These are phyloP conservation scores for Sugiyamaella floridensis DNA, from an alignment of 805 yeast species.

Conservation along the genomic window DNA sequence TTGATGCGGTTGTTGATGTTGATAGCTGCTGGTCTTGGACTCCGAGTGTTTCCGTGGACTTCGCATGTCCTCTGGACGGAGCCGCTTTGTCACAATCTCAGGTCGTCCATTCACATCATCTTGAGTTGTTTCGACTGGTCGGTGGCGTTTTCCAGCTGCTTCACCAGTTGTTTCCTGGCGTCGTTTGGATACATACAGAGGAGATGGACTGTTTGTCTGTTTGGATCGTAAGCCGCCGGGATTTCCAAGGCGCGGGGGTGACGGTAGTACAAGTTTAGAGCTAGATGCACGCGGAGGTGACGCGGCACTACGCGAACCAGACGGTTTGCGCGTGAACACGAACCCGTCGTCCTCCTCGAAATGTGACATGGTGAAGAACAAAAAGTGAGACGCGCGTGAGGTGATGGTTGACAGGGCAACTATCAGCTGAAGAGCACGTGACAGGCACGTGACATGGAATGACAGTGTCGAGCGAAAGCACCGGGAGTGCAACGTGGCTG, in stretches of 20 bases:
- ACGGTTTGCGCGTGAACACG: conserved; percentile 25
- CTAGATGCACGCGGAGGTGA: background rate
- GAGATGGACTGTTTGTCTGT: too few species aligned
- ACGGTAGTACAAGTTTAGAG: background rate
- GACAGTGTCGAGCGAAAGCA: too few species aligned
- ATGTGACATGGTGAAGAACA: background rate
- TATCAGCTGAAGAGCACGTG: background rate
- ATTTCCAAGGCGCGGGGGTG: background rate
- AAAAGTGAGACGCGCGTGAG: background rate
- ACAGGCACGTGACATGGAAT: too few species aligned
- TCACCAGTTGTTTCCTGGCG: background rate
- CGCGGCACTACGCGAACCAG: background rate
- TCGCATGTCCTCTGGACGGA: too few species aligned
- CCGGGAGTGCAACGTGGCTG: too few species aligned
- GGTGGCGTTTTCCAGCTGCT: too few species aligned
- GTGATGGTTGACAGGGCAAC: background rate
- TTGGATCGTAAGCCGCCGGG: background rate
- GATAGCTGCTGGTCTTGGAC: too few species aligned
- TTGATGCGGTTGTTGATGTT: too few species aligned
- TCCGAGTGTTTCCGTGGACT: too few species aligned
- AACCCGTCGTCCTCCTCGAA: conserved; percentile 31
- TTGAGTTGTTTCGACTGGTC: too few species aligned
- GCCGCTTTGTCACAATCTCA: too few species aligned
- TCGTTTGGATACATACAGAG: background rate
- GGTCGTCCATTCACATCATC: too few species aligned